Evolutionary conservation across 2,329 filamentous ascomycete genomes (phyloP).

Genomic region (Aspergillus tanneri): DNA sequence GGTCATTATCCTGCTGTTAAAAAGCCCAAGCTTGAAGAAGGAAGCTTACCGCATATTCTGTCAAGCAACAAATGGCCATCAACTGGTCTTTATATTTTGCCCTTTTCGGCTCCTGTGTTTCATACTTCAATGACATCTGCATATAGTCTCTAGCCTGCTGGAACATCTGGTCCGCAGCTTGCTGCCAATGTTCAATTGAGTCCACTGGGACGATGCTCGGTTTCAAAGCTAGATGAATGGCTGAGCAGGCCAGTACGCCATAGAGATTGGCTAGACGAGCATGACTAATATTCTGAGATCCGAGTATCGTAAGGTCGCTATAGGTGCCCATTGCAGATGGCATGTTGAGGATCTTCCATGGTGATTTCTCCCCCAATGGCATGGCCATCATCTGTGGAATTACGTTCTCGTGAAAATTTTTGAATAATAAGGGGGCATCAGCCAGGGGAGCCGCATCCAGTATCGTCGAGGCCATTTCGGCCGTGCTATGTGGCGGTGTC

Average conservation of each 20-base stretch:
- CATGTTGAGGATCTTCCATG: conserved; percentile 36
- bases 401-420: conserved; percentile 34
- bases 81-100: conserved; percentile 43
- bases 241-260: conserved; percentile 30
- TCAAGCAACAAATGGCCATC: conserved; percentile 36
- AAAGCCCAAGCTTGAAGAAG: background rate
- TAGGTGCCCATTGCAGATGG: conserved; percentile 32
- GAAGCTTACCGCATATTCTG: conserved; percentile 32
- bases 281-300: conserved; percentile 28
- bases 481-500: conserved; percentile 13
- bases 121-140: conserved; percentile 31
- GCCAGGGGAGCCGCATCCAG: too few species aligned
- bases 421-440: conserved; percentile 28
- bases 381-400: conserved; percentile 34
- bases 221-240: conserved; percentile 25
- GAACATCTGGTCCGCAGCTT: conserved; percentile 26
- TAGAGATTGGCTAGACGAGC: conserved; percentile 34
- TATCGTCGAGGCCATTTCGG: conserved; percentile 8
- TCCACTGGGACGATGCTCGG: conserved; percentile 10
- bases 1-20: conserved; percentile 5
- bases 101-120: conserved; percentile 29
- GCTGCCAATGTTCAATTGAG: conserved; percentile 26
- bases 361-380: conserved; percentile 32
- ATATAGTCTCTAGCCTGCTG: conserved; percentile 33
- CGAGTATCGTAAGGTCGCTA: conserved; percentile 32